Evolutionary conservation across 768 basidiomycete species (phyloP).

Genomic region (Terana coerulea): DNA sequence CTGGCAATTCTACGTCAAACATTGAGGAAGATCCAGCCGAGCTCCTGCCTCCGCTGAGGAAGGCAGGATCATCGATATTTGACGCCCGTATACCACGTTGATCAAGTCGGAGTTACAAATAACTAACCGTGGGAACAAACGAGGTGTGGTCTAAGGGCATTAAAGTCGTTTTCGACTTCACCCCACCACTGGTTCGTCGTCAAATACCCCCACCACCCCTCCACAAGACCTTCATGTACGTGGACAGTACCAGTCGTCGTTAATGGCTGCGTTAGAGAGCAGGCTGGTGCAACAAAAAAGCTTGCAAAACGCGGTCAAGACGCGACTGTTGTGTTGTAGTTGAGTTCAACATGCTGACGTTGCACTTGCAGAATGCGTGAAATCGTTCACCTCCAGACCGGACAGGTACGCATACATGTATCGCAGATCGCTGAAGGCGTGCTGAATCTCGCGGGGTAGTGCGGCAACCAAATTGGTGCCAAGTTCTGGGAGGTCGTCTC

Average conservation of each 20-base stretch:
- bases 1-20: no score
- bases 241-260: slow-evolving; percentile 8
- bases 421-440: no score
- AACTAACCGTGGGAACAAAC: slow-evolving; percentile 13
- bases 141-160: slow-evolving; percentile 15
- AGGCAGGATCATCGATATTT: no score
- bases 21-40: no score
- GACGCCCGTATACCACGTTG: slow-evolving; percentile 9
- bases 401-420: slow-evolving; percentile 64
- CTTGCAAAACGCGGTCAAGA: slow-evolving; percentile 17
- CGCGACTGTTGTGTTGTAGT: slow-evolving; percentile 14
- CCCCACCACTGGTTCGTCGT: slow-evolving; percentile 24
- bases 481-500: slow-evolving; percentile 98
- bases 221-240: slow-evolving; percentile 27
- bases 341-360: slow-evolving; percentile 12
- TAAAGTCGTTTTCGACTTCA: slow-evolving; percentile 15
- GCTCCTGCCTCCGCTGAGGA: no score
- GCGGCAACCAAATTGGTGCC: slow-evolving; percentile 99
- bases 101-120: slow-evolving; percentile 14
- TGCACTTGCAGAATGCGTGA: slow-evolving; percentile 79
- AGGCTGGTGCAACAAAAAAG: slow-evolving; percentile 6
- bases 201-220: slow-evolving; percentile 18
- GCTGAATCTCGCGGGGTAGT: slow-evolving; percentile 44
- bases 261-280: slow-evolving; percentile 3
- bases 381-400: slow-evolving; percentile 99